Conservation (phyloP, 192 early-diverging fungal species). For the Coemansia sp. region DNA sequence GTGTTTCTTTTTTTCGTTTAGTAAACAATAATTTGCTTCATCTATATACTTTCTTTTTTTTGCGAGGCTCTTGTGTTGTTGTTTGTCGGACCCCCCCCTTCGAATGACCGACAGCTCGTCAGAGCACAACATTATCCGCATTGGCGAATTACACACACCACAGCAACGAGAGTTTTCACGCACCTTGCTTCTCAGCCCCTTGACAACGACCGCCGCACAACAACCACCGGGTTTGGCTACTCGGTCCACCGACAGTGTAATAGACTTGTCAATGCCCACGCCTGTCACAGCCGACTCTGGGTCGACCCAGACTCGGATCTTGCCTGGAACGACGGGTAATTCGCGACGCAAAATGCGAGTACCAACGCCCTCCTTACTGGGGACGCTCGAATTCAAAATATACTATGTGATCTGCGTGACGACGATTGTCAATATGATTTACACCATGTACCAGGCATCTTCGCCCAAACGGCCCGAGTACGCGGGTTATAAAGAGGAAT, state of each 20-base stretch:
- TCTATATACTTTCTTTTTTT: neutral
- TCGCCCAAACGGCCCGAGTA: slow-evolving; percentile 44
- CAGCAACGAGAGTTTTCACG: slow-evolving; percentile 6
- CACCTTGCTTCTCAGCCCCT: slow-evolving; percentile 23
- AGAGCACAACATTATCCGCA: slow-evolving; percentile 17
- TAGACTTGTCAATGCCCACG: neutral
- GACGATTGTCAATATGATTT: slow-evolving; percentile 65
- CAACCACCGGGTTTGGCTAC: neutral
- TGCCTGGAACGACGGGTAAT: slow-evolving; percentile 20
- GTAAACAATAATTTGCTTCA: neutral
- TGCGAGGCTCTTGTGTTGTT: neutral
- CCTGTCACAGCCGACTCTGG: neutral
- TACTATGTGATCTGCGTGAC: slow-evolving; percentile 66
- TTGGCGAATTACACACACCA: slow-evolving; percentile 7
- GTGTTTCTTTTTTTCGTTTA: neutral
- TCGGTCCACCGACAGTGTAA: neutral
- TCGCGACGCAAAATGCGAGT: slow-evolving; percentile 78
- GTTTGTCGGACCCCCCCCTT: neutral
- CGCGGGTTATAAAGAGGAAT: slow-evolving; percentile 27
- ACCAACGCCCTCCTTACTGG: slow-evolving; percentile 58
- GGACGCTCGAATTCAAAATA: slow-evolving; percentile 71
- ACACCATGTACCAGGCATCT: slow-evolving; percentile 57
- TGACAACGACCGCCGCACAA: slow-evolving; percentile 2
- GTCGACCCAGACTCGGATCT: neutral
- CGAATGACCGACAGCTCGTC: slow-evolving; percentile 27